A percentile compares a stretch with the other conserved stretches of the same genome.
These are phyloP conservation scores for Brachypodium distachyon DNA, from an alignment of 202 grass and related monocot genomes.

Conservation along the genomic window DNA sequence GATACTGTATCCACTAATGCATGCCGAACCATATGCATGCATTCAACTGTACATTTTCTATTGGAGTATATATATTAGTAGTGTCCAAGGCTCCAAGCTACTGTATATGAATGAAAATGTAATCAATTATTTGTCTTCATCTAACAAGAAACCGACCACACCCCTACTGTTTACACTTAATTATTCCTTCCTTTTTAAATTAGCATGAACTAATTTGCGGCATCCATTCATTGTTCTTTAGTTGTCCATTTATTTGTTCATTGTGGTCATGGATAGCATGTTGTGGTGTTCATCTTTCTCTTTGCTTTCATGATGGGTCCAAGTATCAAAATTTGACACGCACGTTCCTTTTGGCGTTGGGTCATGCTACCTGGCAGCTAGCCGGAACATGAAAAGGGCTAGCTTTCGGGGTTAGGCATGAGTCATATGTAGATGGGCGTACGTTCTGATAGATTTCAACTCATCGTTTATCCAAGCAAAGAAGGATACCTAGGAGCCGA, in stretches of 20 bases:
- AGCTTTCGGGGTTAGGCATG: slow-evolving; percentile 34
- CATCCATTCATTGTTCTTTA: not conserved
- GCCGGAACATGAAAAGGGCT: not conserved
- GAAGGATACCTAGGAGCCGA: not conserved
- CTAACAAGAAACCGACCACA: not conserved
- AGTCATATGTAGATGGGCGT: not conserved
- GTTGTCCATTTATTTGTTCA: not conserved
- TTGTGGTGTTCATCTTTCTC: not conserved
- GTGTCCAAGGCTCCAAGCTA: too few species aligned
- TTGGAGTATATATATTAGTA: not conserved
- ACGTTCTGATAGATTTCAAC: slow-evolving; percentile 24
- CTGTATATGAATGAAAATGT: not conserved
- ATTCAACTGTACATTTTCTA: slow-evolving; percentile 14
- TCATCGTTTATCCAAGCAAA: slow-evolving; percentile 17
- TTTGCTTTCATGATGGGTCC: slow-evolving; percentile 36
- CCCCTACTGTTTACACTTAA: not conserved
- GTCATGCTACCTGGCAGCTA: slow-evolving; percentile 23
- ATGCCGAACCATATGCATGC: slow-evolving; percentile 16
- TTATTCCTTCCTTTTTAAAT: not conserved
- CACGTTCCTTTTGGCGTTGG: not conserved
- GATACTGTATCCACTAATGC: slow-evolving; percentile 7
- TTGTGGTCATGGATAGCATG: not conserved
- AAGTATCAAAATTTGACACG: slow-evolving; percentile 52
- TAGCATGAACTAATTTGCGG: not conserved
- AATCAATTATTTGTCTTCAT: not conserved